A percentile compares a stretch with the other conserved stretches of the same genome.
Evolutionary conservation across 305 asterid genomes (phyloP).

Genomic region (Fraxinus sp.): DNA sequence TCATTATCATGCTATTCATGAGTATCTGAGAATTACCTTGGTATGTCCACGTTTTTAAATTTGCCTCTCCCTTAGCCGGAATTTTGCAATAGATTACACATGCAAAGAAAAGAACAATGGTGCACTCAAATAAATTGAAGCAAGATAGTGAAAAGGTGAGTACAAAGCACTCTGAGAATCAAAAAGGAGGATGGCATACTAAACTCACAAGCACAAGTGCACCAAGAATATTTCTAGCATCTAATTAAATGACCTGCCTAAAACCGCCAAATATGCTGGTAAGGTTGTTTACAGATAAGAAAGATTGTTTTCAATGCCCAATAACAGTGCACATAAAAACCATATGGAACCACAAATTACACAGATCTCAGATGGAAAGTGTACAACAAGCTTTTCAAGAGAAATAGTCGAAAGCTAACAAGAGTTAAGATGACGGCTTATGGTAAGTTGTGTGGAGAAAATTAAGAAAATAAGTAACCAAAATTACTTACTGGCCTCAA

Average conservation of each 20-base stretch:
- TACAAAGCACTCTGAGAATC: slow-evolving; percentile 14
- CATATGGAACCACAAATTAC: slow-evolving; percentile 11
- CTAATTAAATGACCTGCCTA: slow-evolving; percentile 5
- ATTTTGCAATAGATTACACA: neutral
- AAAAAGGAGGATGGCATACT: slow-evolving; percentile 12
- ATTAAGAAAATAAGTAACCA: neutral
- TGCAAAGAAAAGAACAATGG: neutral
- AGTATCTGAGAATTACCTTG: neutral
- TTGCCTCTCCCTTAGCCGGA: neutral
- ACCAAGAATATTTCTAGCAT: neutral
- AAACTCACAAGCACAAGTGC: slow-evolving; percentile 11
- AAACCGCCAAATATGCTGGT: neutral
- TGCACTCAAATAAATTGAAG: neutral
- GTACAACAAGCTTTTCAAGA: neutral
- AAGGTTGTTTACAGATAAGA: neutral
- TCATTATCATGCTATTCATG: slow-evolving; percentile 8
- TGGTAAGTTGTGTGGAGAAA: neutral
- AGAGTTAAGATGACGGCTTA: neutral
- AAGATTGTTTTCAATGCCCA: neutral
- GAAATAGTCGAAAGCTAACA: slow-evolving; percentile 1
- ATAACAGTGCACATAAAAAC: slow-evolving; percentile 12
- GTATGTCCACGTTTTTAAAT: neutral
- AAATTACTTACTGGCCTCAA: slow-evolving; percentile 70
- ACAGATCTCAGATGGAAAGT: slow-evolving; percentile 4
- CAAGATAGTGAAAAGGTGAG: slow-evolving; percentile 1